phyloP scores from a whole-genome alignment of 192 early-diverging fungal species.

The Chytriomyces sp. region DNA sequence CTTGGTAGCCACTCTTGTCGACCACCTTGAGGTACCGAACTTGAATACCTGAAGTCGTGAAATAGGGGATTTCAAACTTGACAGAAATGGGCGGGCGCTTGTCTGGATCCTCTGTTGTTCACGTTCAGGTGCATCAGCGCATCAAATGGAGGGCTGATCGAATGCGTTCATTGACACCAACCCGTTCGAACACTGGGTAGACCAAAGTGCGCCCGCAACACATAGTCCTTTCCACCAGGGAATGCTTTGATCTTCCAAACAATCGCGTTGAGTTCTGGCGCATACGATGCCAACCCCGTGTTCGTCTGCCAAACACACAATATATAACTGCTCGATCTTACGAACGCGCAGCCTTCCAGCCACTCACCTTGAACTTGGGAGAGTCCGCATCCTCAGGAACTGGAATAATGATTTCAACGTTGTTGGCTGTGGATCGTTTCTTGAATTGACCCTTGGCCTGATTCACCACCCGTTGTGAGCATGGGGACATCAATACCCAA shows the following conservation, averaged over 20 bases:
- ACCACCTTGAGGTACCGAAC: slow-evolving; percentile 97
- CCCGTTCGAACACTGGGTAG: slow-evolving; percentile 60
- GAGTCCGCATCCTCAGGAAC: slow-evolving; percentile 97
- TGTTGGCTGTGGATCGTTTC: slow-evolving; percentile 93
- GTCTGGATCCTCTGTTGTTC: slow-evolving; percentile 81
- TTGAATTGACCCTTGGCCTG: slow-evolving; percentile 98
- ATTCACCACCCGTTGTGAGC: neutral
- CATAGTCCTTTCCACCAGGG: slow-evolving; percentile 95
- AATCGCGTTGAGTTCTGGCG: slow-evolving; percentile 90
- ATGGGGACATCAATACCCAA: neutral
- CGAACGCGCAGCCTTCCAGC: neutral
- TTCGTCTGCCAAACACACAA: slow-evolving; percentile 52
- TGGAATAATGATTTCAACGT: slow-evolving; percentile 97
- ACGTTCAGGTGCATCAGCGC: too few relatives aligned
- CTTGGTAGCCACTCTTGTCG: slow-evolving; percentile 94
- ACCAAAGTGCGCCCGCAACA: slow-evolving; percentile 68
- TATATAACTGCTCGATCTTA: neutral
- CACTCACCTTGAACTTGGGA: slow-evolving; percentile 85
- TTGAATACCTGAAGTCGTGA: slow-evolving; percentile 89
- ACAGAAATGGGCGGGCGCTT: slow-evolving; percentile 90
- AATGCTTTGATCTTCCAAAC: slow-evolving; percentile 99
- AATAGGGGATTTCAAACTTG: slow-evolving; percentile 79
- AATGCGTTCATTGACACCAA: slow-evolving; percentile 80
- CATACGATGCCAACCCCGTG: slow-evolving; percentile 87
- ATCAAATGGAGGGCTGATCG: too few relatives aligned